Evolutionary conservation across 495 filamentous ascomycete species (phyloP), one percentile per base, ranked within the genome.

Genomic region (Talaromyces trachyspermus): DNA sequence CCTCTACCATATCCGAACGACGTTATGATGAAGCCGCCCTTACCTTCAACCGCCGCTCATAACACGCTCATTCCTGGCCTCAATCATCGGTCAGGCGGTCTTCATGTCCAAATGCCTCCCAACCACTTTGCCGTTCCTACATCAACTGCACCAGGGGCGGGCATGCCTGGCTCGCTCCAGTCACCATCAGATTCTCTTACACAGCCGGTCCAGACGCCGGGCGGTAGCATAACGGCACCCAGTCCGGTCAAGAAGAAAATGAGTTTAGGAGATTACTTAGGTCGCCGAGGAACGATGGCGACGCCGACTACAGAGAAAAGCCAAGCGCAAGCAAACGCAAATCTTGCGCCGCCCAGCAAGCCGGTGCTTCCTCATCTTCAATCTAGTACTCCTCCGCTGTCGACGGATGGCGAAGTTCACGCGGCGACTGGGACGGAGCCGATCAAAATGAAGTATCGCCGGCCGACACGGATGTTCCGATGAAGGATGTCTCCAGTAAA

Each of bases 181-280:
- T 68, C 69, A 6, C 67, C 62, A 4, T 61, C 61, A 5, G 59
- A 61, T 24, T 51, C 59, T 14, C 54, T 57, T 7, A 55, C 59
- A 12, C 57, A 54, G 20, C 30, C 45, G 19, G 18, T 50, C 11
- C 50, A 60, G n/a, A 48, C 59, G 8, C 53, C 65, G 11, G 57
- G 56, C 5, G 53, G 60, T 3, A 63, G 54, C 35, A 57, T 71
- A 1, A 70, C 74, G 1, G 70, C 70, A 19, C 70, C 80, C 15
- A 81, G 76, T 45, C 78, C 80, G 0, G 67, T 70, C 25, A 78
- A 79, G 66, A 85, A 84, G 59, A 79, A 80, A 52, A 63, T 84
- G 49, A 84, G 79, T 54, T 60, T 85, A n/a, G 80, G 80, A 46
- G 81, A 84, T 51, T 85, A 84, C 54, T 67, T 78, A 18, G 80